Conservation (phyloP, 1,284 basidiomycete species). For the Ganoderma meredithae region DNA sequence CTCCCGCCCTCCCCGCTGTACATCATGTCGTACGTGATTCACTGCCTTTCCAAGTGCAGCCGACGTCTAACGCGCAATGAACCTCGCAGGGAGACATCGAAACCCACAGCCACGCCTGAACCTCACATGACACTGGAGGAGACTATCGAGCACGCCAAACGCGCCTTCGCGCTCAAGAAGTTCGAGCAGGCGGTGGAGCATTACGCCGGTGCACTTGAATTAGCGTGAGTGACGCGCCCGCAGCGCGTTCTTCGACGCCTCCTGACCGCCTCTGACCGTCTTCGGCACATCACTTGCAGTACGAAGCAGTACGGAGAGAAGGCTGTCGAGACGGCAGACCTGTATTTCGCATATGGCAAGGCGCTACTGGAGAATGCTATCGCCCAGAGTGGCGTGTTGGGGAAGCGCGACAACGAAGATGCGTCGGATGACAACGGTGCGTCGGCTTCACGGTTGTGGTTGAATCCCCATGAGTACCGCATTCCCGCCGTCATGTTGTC, state of each 20-base stretch:
- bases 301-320: slow-evolving; percentile 77
- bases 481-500: neutral
- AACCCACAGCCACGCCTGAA: slow-evolving; percentile 28
- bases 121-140: slow-evolving; percentile 53
- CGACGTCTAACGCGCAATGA: slow-evolving; percentile 2
- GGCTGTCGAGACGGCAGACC: slow-evolving; percentile 79
- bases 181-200: slow-evolving; percentile 87
- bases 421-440: slow-evolving; percentile 47
- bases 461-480: neutral
- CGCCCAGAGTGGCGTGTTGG: slow-evolving; percentile 80
- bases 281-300: slow-evolving; percentile 47
- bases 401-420: slow-evolving; percentile 77
- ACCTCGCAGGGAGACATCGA: slow-evolving; percentile 23
- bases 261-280: slow-evolving; percentile 17
- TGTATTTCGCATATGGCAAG: slow-evolving; percentile 88
- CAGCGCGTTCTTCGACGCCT: slow-evolving; percentile 23
- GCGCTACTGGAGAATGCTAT: slow-evolving; percentile 90
- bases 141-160: slow-evolving; percentile 77
- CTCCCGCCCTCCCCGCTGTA: slow-evolving; percentile 10
- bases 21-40: slow-evolving; percentile 30
- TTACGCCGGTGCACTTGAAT: slow-evolving; percentile 86
- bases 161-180: slow-evolving; percentile 87
- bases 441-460: slow-evolving; percentile 13
- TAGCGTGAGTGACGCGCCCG: slow-evolving; percentile 61
- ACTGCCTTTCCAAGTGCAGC: neutral